Percentiles rank a stretch among this genome's conserved stretches.
Evolutionary conservation across 176 grass and related monocot species (phyloP).

Genomic region (Olyra latifolia): DNA sequence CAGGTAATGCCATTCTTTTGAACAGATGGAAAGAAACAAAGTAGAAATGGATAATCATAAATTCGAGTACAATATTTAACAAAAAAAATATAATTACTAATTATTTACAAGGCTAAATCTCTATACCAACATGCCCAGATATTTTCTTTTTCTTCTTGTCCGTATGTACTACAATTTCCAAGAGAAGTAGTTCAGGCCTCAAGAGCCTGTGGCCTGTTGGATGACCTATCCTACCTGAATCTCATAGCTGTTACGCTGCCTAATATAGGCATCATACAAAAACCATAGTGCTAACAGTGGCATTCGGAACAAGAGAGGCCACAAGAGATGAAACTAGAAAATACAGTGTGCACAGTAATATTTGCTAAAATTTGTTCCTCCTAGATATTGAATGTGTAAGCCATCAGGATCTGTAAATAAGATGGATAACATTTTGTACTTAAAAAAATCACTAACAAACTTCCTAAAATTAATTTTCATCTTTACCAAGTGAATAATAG

Average conservation of each 20-base stretch:
- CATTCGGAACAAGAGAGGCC: slow-evolving; percentile 6
- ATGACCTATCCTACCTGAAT: neutral
- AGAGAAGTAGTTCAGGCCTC: neutral
- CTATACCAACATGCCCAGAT: neutral
- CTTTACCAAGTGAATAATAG: neutral
- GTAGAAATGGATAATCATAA: slow-evolving; percentile 9
- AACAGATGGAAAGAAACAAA: slow-evolving; percentile 32
- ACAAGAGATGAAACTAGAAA: neutral
- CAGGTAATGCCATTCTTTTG: slow-evolving; percentile 41
- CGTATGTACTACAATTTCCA: neutral
- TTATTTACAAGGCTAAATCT: neutral
- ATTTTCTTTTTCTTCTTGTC: neutral
- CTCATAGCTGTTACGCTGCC: neutral
- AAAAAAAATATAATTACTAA: neutral
- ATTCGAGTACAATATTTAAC: neutral
- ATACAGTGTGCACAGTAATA: neutral
- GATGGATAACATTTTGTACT: neutral
- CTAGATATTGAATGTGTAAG: neutral
- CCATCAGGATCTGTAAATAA: neutral
- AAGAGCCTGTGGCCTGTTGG: neutral
- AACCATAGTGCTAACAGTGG: neutral
- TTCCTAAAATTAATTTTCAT: neutral
- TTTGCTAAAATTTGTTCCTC: neutral
- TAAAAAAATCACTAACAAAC: neutral
- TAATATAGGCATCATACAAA: neutral